phyloP scores from a whole-genome alignment of 2,329 filamentous ascomycete species.

The Cladosporium sp. region DNA sequence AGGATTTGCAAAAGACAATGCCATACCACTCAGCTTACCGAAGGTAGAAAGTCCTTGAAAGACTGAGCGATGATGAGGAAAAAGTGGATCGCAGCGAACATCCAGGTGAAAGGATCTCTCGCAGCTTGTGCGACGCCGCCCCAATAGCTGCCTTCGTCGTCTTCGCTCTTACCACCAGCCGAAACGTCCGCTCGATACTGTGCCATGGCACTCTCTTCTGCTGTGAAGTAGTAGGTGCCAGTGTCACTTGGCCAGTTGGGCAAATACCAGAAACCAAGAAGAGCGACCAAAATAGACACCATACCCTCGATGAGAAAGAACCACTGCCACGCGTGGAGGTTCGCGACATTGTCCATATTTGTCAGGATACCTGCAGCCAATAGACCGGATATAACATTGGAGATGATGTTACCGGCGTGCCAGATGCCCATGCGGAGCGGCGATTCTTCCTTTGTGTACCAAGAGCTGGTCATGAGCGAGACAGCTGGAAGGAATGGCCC shows the following conservation, averaged over 20 bases:
- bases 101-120: constrained; percentile 16
- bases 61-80: constrained; percentile 22
- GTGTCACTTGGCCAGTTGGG: constrained; percentile 50
- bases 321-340: constrained; percentile 52
- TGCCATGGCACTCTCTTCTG: constrained; percentile 41
- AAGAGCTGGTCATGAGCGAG: constrained; percentile 40
- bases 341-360: constrained; percentile 54
- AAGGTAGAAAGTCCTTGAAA: constrained; percentile 16
- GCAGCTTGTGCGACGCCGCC: constrained; percentile 13
- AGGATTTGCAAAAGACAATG: background rate
- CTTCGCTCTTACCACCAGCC: constrained; percentile 41
- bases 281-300: constrained; percentile 48
- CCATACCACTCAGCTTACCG: background rate
- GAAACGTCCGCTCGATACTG: constrained; percentile 28
- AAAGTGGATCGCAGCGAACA: constrained; percentile 36
- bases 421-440: constrained; percentile 46
- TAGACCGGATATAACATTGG: constrained; percentile 47
- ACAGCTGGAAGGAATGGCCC: constrained; percentile 43
- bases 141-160: constrained; percentile 28
- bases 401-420: constrained; percentile 46
- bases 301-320: constrained; percentile 47
- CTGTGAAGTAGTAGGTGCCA: constrained; percentile 38
- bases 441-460: constrained; percentile 50
- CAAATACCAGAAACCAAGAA: constrained; percentile 48
- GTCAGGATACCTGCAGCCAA: constrained; percentile 56